Evolutionary conservation across 2,329 filamentous ascomycete species (phyloP).

Genomic region (Madurella fahalii): DNA sequence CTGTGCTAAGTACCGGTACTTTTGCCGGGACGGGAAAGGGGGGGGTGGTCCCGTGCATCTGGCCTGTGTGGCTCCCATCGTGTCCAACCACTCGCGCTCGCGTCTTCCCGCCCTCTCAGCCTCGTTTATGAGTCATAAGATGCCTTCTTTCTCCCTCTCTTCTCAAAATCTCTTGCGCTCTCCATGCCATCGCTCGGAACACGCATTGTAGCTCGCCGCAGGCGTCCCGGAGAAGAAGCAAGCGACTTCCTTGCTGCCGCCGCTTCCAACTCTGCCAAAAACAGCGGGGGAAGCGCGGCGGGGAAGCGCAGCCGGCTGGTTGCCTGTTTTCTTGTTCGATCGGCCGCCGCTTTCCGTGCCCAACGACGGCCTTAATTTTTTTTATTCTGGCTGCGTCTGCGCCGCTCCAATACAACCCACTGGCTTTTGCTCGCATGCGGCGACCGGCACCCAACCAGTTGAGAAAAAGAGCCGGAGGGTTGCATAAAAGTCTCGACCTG

Average conservation of each 20-base stretch:
- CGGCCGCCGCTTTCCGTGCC: neutral
- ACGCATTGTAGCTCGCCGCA: neutral
- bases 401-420: neutral
- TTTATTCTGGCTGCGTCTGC: neutral
- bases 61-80: conserved; percentile 22
- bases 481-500: conserved; percentile 19
- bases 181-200: neutral
- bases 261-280: no score
- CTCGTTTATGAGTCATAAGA: conserved; percentile 23
- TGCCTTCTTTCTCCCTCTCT: conserved; percentile 1
- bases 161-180: conserved; percentile 1
- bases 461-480: conserved; percentile 11
- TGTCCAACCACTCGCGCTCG: conserved; percentile 15
- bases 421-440: neutral
- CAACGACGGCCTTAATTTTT: neutral
- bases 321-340: neutral
- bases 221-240: neutral
- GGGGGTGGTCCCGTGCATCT: conserved; percentile 12
- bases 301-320: no score
- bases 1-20: conserved; percentile 18
- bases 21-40: conserved; percentile 4
- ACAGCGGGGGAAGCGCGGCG: no score
- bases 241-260: no score
- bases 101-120: conserved; percentile 17
- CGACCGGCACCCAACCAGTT: conserved; percentile 3